phyloP scores from a whole-genome alignment of 1,284 basidiomycete genomes.

The Neolentinus lepideus region DNA sequence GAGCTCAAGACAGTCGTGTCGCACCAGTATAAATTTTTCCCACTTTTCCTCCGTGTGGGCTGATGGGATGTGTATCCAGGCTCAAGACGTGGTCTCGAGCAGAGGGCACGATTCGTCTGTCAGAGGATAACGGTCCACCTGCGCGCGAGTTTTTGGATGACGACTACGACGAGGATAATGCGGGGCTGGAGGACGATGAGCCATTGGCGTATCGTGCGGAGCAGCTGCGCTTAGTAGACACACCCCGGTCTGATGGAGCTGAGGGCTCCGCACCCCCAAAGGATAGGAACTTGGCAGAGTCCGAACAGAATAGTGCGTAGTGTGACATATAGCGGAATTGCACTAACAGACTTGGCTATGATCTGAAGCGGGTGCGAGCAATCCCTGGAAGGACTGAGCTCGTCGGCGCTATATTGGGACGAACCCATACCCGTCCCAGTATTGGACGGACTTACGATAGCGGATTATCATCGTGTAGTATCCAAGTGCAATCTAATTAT shows the following conservation, averaged over 20 bases:
- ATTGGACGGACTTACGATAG: no score
- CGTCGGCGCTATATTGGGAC: no score
- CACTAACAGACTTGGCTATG: no score
- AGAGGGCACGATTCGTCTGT: conserved; percentile 61
- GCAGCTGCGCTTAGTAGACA: not conserved
- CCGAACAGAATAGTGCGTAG: no score
- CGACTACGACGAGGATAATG: conserved; percentile 45
- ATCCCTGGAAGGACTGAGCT: no score
- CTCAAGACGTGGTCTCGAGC: conserved; percentile 45
- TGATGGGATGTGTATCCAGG: conserved; percentile 25
- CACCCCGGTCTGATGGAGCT: not conserved
- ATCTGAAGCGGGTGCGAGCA: no score
- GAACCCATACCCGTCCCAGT: no score
- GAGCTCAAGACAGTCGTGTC: conserved; percentile 52
- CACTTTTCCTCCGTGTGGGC: not conserved
- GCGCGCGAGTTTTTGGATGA: conserved; percentile 58
- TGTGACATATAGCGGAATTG: no score
- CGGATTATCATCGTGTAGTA: no score
- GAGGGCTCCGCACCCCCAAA: no score
- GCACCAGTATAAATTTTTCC: conserved; percentile 47
- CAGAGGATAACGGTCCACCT: conserved; percentile 66
- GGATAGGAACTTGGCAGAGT: no score
- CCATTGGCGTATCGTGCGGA: not conserved
- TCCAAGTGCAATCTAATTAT: no score
- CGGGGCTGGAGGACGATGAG: conserved; percentile 18